A percentile compares a stretch with the other conserved stretches of the same genome.
These are phyloP conservation scores for Phaeosphaeria sp. DNA, from an alignment of 2,329 filamentous ascomycete genomes.

Conservation along the genomic window DNA sequence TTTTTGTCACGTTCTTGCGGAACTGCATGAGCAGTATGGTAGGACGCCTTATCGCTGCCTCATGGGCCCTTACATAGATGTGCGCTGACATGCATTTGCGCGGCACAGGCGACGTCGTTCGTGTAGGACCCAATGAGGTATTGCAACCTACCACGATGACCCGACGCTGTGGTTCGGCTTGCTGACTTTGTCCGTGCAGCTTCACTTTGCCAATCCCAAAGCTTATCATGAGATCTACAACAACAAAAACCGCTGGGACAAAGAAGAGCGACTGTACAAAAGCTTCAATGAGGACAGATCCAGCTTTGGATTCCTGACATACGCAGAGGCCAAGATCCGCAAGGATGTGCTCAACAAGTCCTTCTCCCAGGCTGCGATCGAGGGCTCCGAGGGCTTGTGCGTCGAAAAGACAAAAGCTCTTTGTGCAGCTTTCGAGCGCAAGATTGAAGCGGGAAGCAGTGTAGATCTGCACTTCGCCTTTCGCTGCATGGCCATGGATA, in stretches of 20 bases:
- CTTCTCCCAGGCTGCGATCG: slow-evolving; percentile 51
- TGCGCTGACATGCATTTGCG: slow-evolving; percentile 10
- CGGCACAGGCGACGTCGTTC: slow-evolving; percentile 30
- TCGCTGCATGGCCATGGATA: slow-evolving; percentile 34
- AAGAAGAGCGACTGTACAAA: slow-evolving; percentile 49
- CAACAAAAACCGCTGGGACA: slow-evolving; percentile 51
- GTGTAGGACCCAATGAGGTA: slow-evolving; percentile 40
- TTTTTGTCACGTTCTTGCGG: slow-evolving; percentile 33
- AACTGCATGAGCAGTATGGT: slow-evolving; percentile 36
- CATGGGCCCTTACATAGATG: background rate
- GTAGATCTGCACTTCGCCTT: slow-evolving; percentile 36
- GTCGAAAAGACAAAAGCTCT: slow-evolving; percentile 45
- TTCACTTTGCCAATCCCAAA: slow-evolving; percentile 52
- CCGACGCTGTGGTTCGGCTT: background rate
- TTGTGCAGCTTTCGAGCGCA: slow-evolving; percentile 35
- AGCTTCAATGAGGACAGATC: slow-evolving; percentile 51
- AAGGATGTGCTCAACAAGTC: slow-evolving; percentile 52
- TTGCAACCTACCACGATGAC: background rate
- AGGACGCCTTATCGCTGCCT: background rate
- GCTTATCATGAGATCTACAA: slow-evolving; percentile 55
- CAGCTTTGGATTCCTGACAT: slow-evolving; percentile 52
- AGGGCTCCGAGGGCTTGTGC: slow-evolving; percentile 46
- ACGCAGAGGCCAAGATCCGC: slow-evolving; percentile 48
- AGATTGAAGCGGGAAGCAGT: slow-evolving; percentile 23
- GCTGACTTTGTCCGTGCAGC: slow-evolving; percentile 30